Conservation (phyloP, 306 rosid species). For the Spatholobus suberectus region DNA sequence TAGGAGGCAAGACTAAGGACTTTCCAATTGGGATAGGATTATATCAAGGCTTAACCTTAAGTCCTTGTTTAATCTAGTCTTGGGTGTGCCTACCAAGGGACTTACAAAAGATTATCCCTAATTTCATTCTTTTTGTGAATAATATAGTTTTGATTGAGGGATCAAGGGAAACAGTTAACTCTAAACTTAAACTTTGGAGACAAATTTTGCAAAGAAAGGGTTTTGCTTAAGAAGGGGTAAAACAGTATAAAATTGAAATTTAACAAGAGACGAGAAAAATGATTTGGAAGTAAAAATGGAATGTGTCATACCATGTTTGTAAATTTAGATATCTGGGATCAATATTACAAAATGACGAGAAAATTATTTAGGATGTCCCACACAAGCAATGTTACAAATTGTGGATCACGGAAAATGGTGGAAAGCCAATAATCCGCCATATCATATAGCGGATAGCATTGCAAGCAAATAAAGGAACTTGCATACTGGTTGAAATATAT, state of each 20-base stretch:
- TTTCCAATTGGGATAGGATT: neutral
- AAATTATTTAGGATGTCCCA: neutral
- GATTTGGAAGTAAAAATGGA: neutral
- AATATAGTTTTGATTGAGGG: neutral
- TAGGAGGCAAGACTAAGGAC: neutral
- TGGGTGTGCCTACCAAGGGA: neutral
- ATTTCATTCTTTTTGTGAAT: neutral
- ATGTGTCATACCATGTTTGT: neutral
- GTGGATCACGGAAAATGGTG: no score
- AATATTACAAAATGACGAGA: neutral
- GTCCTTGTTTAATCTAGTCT: neutral
- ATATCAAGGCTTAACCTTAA: neutral
- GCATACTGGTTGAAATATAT: no score
- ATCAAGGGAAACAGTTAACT: neutral
- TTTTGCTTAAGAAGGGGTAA: neutral
- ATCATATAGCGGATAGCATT: no score
- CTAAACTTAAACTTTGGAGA: neutral
- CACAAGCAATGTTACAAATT: no score
- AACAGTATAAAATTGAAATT: neutral
- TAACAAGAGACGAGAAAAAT: neutral
- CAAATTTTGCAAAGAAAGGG: neutral
- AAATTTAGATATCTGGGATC: neutral
- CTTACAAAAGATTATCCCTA: neutral
- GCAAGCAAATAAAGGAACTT: no score
- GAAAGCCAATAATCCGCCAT: no score